Percentiles rank a stretch among this genome's conserved stretches.
Conservation (phyloP, 1,284 basidiomycete species). For the Phellopilus nigrolimitatus region DNA sequence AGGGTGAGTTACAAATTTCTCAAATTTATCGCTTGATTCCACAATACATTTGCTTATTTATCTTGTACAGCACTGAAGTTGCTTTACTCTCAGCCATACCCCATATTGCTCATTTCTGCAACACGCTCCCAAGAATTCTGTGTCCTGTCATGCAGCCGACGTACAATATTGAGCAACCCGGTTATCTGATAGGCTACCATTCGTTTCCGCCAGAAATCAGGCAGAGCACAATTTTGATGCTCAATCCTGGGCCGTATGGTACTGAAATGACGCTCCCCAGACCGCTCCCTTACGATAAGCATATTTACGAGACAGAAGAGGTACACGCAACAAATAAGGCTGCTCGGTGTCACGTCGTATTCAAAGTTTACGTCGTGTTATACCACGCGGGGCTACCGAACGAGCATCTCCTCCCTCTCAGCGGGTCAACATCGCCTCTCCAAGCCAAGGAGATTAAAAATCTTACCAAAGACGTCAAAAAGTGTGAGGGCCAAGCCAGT, state of each 20-base stretch:
- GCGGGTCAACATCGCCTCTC: slow-evolving; percentile 41
- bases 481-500: slow-evolving; percentile 47
- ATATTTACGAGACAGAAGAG: slow-evolving; percentile 45
- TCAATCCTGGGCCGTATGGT: slow-evolving; percentile 53
- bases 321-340: slow-evolving; percentile 51
- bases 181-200: slow-evolving; percentile 63
- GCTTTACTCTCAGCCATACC: slow-evolving; percentile 65
- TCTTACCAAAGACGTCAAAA: slow-evolving; percentile 58
- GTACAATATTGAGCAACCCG: slow-evolving; percentile 64
- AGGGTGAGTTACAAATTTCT: slow-evolving; percentile 41
- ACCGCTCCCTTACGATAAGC: slow-evolving; percentile 44
- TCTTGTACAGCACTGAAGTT: slow-evolving; percentile 54
- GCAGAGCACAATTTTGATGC: slow-evolving; percentile 20
- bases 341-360: slow-evolving; percentile 68
- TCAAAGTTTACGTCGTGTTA: slow-evolving; percentile 58
- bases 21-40: not conserved
- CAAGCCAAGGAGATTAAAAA: slow-evolving; percentile 52
- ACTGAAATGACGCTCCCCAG: slow-evolving; percentile 63
- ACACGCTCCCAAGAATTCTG: slow-evolving; percentile 56
- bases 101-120: slow-evolving; percentile 72
- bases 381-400: slow-evolving; percentile 60
- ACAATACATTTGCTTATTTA: not conserved
- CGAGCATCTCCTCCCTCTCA: slow-evolving; percentile 66
- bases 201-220: slow-evolving; percentile 29
- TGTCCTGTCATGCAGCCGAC: slow-evolving; percentile 50